Evolutionary conservation across 2,329 filamentous ascomycete genomes (phyloP).

Genomic region (Pseudonectria foliicola): DNA sequence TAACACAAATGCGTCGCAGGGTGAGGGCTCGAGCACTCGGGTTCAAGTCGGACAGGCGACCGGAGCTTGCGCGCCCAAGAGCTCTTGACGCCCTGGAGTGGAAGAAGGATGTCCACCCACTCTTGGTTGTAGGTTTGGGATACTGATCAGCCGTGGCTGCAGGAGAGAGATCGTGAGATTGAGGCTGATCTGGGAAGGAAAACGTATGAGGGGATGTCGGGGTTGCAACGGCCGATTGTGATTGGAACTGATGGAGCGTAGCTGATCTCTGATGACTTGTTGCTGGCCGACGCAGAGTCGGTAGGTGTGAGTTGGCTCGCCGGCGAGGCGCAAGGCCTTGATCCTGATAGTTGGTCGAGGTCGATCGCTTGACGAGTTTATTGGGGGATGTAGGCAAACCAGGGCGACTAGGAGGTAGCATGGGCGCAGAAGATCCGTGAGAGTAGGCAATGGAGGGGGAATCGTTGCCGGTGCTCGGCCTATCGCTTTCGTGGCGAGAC

Average conservation of each 20-base stretch:
- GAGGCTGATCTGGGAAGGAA: slow-evolving; percentile 29
- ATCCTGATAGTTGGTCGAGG: slow-evolving; percentile 45
- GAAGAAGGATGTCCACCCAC: slow-evolving; percentile 51
- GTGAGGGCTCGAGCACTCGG: slow-evolving; percentile 15
- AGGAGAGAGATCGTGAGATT: slow-evolving; percentile 23
- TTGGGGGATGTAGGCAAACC: slow-evolving; percentile 53
- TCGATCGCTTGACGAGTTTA: slow-evolving; percentile 69
- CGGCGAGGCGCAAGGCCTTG: slow-evolving; percentile 36
- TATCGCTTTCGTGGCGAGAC: slow-evolving; percentile 56
- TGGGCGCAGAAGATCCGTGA: slow-evolving; percentile 59
- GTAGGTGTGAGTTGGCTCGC: slow-evolving; percentile 53
- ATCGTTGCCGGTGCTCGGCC: slow-evolving; percentile 58
- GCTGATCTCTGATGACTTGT: slow-evolving; percentile 74
- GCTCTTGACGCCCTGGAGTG: slow-evolving; percentile 34
- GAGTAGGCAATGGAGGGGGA: slow-evolving; percentile 60
- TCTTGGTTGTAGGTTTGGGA: slow-evolving; percentile 11
- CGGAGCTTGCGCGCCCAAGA: slow-evolving; percentile 13
- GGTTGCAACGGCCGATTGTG: slow-evolving; percentile 21
- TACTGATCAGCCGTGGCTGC: slow-evolving; percentile 18
- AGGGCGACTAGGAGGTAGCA: slow-evolving; percentile 38
- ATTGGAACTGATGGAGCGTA: slow-evolving; percentile 52
- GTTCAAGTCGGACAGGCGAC: slow-evolving; percentile 22
- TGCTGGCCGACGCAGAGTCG: slow-evolving; percentile 63
- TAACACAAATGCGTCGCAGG: slow-evolving; percentile 23
- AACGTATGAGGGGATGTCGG: slow-evolving; percentile 22